These are phyloP conservation scores for Chenopodium berlandieri DNA, from an alignment of 148 eudicot species.

Conservation along the genomic window DNA sequence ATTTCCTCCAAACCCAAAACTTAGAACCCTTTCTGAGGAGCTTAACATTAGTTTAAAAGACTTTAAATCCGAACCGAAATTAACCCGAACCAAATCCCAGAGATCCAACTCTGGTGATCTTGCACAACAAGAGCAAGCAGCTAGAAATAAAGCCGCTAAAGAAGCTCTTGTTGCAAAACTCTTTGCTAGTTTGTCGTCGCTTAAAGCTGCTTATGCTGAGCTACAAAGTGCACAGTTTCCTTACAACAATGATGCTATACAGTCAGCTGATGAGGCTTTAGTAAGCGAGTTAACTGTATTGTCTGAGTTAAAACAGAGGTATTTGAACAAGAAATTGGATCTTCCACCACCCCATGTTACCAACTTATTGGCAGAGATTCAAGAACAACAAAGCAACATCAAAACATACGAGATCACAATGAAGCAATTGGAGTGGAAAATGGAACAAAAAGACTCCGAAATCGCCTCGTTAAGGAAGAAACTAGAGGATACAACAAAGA, in stretches of 20 bases:
- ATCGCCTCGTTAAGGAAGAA: constrained; percentile 27
- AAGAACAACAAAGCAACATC: constrained; percentile 78
- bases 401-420: constrained; percentile 82
- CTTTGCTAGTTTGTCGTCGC: constrained; percentile 68
- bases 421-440: constrained; percentile 59
- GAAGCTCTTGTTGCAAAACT: constrained; percentile 74
- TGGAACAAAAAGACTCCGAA: constrained; percentile 39
- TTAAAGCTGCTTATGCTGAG: constrained; percentile 91
- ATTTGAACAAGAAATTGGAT: constrained; percentile 44
- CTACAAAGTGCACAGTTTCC: constrained; percentile 82
- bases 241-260: constrained; percentile 53
- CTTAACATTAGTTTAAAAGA: constrained; percentile 32
- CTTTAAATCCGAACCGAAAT: constrained; percentile 22
- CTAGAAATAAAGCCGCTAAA: constrained; percentile 36
- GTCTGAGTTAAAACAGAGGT: constrained; percentile 64
- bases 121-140: constrained; percentile 11
- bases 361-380: constrained; percentile 68
- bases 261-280: constrained; percentile 59
- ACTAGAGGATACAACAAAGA: constrained; percentile 24
- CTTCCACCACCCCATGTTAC: constrained; percentile 80
- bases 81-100: constrained; percentile 27
- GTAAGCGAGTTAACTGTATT: constrained; percentile 54
- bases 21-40: constrained; percentile 35
- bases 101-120: constrained; percentile 15
- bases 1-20: constrained; percentile 27